Percentiles rank a stretch among this genome's conserved stretches.
phyloP scores from a whole-genome alignment of 2,329 filamentous ascomycete species.

The Curvularia hawaiiensis region DNA sequence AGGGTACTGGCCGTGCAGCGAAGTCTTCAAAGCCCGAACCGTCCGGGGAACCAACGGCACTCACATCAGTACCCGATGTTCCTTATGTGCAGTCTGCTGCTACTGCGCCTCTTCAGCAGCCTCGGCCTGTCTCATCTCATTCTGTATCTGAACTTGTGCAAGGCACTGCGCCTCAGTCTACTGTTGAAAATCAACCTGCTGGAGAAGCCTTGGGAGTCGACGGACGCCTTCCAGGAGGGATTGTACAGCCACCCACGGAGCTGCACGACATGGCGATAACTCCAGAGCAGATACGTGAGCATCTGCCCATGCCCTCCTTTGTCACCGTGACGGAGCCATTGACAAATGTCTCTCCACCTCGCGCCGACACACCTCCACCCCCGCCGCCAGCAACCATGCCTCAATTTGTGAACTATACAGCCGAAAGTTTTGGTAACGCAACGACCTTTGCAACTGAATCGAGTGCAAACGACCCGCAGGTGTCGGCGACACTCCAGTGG shows the following conservation, averaged over 20 bases:
- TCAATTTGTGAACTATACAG: conserved; percentile 42
- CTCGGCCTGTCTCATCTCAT: conserved; percentile 33
- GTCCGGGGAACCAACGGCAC: conserved; percentile 33
- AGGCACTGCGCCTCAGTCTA: background rate
- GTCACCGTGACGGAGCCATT: conserved; percentile 30
- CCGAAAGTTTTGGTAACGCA: conserved; percentile 24
- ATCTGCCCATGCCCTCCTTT: conserved; percentile 42
- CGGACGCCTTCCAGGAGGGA: conserved; percentile 25
- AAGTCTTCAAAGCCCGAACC: conserved; percentile 34
- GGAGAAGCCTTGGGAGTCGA: conserved; percentile 4
- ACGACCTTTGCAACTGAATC: background rate
- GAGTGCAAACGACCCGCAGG: conserved; percentile 19
- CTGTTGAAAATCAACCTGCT: background rate
- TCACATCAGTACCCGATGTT: conserved; percentile 45
- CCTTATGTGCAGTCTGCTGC: conserved; percentile 32
- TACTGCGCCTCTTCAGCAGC: conserved; percentile 32
- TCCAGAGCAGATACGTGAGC: conserved; percentile 44
- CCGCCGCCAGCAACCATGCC: conserved; percentile 42
- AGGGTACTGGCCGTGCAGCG: conserved; percentile 28
- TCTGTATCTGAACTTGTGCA: conserved; percentile 15
- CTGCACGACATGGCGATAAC: conserved; percentile 39
- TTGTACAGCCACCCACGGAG: conserved; percentile 38
- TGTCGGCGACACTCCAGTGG: conserved; percentile 38
- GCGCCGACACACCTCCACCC: conserved; percentile 46
- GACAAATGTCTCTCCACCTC: conserved; percentile 32